Conservation (phyloP, 2,329 filamentous ascomycete species). For the Aspergillus neotritici region DNA sequence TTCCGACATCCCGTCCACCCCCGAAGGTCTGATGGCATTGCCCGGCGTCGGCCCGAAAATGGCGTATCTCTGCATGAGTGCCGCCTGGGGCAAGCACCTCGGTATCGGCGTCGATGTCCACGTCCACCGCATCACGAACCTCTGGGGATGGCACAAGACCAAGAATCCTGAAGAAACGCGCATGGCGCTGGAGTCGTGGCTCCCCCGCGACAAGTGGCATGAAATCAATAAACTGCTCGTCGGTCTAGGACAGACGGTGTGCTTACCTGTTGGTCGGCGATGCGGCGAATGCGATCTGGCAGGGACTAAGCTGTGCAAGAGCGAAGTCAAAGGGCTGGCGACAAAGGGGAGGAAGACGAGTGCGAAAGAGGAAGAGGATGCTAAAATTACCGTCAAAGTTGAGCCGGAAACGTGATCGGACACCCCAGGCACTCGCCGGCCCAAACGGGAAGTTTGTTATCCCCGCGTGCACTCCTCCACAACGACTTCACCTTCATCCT, state of each 20-base stretch:
- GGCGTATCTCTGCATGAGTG: slow-evolving; percentile 81
- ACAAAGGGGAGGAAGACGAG: slow-evolving; percentile 49
- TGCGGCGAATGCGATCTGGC: slow-evolving; percentile 86
- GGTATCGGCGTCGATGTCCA: slow-evolving; percentile 94
- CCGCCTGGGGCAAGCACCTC: slow-evolving; percentile 62
- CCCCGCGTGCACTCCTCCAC: no score
- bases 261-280: slow-evolving; percentile 68
- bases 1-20: slow-evolving; percentile 73
- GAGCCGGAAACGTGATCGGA: slow-evolving; percentile 6
- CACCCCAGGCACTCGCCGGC: no score
- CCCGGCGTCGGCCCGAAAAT: slow-evolving; percentile 93
- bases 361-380: slow-evolving; percentile 12
- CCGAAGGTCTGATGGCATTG: slow-evolving; percentile 67
- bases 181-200: slow-evolving; percentile 68
- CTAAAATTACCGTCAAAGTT: slow-evolving; percentile 19
- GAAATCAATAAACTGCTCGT: slow-evolving; percentile 89
- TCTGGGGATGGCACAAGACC: slow-evolving; percentile 87
- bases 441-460: no score
- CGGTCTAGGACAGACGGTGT: slow-evolving; percentile 81
- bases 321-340: slow-evolving; percentile 62
- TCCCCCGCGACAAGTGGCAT: slow-evolving; percentile 79
- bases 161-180: slow-evolving; percentile 78
- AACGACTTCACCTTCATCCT: no score
- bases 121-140: slow-evolving; percentile 88
- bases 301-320: slow-evolving; percentile 67